Evolutionary conservation across 2,329 filamentous ascomycete genomes (phyloP), one percentile per base, ranked within the genome.

Genomic region (Pezizomycotina sp.): DNA sequence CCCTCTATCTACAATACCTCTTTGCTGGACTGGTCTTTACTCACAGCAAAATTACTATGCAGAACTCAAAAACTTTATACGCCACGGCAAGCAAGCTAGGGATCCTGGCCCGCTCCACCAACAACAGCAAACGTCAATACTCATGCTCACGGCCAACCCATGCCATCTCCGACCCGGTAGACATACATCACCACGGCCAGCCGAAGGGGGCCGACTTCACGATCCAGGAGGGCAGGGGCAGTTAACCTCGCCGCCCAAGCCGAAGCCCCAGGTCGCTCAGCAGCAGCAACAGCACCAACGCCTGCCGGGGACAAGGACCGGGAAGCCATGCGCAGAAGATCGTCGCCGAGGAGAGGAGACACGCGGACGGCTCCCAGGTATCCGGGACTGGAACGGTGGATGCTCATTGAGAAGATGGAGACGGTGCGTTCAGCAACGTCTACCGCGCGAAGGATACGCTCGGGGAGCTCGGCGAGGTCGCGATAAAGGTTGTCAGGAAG

Each of bases 401-500:
- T 77, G 35, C 63, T 93, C 21, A 41, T 89, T 34, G 84, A 92
- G 61, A 95, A 95, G 68, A 98, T 98, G 86, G 89, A 47, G 89
- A 95, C 50, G 89, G 89, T 44, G 89, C 89, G 43, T 98, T 98
- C 66, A 95, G 86, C 64, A 95, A 95, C 54, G 89, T 98, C 47
- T 98, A 95, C 60, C 75, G 81, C 24, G 89, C 89, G 23, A 70
- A 68, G 49, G 89, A 98, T 56, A 66, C 59, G 28, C 67, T 73
- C 4, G 77, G 79, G 25, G 65, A 74, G 45, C 69, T 70, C 46
- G 73, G 71, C 48, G 77, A 95, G 56, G 83, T 89, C 21, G 89
- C 86, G 50, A 95, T 98, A 67, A 98, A 98, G 60, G 89, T 98
- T 33, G 89, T 98, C 47, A 78, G 89, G 55, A 95, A 95, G 62